A percentile compares a stretch with the other conserved stretches of the same genome.
phyloP scores from a whole-genome alignment of 768 basidiomycete genomes.

The Agaricus subrufescens region DNA sequence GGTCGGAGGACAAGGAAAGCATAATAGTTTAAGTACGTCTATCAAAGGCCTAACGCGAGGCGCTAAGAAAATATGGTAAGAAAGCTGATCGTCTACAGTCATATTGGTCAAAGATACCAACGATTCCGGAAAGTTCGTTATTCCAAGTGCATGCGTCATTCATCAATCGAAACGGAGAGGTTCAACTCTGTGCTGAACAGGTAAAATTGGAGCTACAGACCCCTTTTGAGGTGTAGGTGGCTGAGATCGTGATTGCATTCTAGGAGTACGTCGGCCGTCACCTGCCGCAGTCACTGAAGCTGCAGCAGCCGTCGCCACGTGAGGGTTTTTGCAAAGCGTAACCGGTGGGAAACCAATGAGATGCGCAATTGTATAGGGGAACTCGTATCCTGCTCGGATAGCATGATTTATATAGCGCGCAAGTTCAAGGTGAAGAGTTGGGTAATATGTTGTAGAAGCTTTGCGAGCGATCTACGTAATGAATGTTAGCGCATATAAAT shows the following conservation, averaged over 20 bases:
- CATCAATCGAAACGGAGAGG: constrained; percentile 23
- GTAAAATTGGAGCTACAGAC: constrained; percentile 27
- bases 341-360: constrained; percentile 77
- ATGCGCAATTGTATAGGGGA: constrained; percentile 79
- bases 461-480: constrained; percentile 79
- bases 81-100: not conserved
- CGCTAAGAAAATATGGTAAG: not conserved
- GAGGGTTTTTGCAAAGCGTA: constrained; percentile 44
- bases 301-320: not conserved
- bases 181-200: constrained; percentile 29
- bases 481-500: not conserved
- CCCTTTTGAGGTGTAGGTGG: constrained; percentile 22
- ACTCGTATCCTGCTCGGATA: constrained; percentile 59
- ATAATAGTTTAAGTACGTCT: not conserved
- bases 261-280: constrained; percentile 19
- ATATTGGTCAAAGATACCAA: not conserved
- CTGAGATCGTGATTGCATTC: constrained; percentile 11
- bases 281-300: constrained; percentile 12
- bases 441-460: constrained; percentile 92
- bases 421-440: constrained; percentile 89
- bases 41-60: no score
- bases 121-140: not conserved
- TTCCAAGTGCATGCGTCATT: not conserved
- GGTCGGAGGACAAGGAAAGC: not conserved
- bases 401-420: constrained; percentile 79